phyloP scores from a whole-genome alignment of 345 rosid genomes.

The Firmiana major region DNA sequence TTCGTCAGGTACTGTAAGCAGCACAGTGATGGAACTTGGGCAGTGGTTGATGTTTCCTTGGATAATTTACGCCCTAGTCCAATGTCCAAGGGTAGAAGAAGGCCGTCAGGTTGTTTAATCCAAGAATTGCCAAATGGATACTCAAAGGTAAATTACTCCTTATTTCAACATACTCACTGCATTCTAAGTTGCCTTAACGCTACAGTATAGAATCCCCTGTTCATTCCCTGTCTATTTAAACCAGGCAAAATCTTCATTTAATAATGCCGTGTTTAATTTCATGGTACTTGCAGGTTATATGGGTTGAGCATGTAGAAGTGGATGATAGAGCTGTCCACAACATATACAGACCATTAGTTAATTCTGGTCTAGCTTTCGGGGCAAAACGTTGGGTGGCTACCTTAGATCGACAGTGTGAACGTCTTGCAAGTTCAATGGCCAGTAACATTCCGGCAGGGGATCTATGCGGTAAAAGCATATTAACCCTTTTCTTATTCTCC shows the following conservation, averaged over 20 bases:
- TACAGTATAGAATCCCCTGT: not conserved
- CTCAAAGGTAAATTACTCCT: constrained; percentile 58
- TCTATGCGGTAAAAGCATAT: constrained; percentile 44
- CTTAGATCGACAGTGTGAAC: constrained; percentile 84
- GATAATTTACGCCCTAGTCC: constrained; percentile 59
- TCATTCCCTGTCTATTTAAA: not conserved
- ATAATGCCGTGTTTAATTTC: not conserved
- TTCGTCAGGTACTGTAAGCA: constrained; percentile 88
- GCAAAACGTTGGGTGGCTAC: constrained; percentile 91
- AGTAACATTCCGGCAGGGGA: constrained; percentile 75
- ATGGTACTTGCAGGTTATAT: constrained; percentile 49
- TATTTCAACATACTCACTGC: not conserved
- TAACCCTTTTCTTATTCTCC: not conserved
- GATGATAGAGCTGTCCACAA: constrained; percentile 73
- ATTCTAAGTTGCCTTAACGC: not conserved
- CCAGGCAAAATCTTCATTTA: not conserved
- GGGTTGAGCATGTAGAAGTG: constrained; percentile 87
- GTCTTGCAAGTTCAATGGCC: constrained; percentile 89
- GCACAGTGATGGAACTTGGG: constrained; percentile 80
- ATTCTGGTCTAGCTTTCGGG: constrained; percentile 74
- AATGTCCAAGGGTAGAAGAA: constrained; percentile 53
- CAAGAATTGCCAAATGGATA: constrained; percentile 89
- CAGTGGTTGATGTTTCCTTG: constrained; percentile 88
- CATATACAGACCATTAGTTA: constrained; percentile 57
- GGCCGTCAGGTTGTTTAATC: constrained; percentile 93